These are phyloP conservation scores for Aspergillus olivimuriae DNA, from an alignment of 495 filamentous ascomycete species.

Conservation along the genomic window DNA sequence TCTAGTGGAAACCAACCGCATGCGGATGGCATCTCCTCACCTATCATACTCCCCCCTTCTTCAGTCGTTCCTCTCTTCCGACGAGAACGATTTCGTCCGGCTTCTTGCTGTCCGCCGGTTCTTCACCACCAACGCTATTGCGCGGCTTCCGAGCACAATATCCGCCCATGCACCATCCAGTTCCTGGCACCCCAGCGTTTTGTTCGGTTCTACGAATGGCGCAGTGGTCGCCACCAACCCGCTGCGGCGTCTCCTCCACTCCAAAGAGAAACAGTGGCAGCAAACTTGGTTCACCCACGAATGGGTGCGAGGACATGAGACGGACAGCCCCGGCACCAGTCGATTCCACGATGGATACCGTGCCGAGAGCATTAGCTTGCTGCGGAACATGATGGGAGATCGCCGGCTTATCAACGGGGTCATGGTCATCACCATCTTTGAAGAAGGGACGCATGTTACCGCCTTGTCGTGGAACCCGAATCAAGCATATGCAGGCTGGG, in stretches of 20 bases:
- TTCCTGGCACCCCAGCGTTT: conserved; percentile 45
- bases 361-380: conserved; percentile 35
- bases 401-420: conserved; percentile 29
- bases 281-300: conserved; percentile 60
- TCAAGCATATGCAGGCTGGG: conserved; percentile 55
- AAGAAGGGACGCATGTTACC: conserved; percentile 52
- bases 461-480: conserved; percentile 63
- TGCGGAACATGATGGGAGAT: conserved; percentile 26
- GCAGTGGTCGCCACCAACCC: conserved; percentile 51
- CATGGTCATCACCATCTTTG: conserved; percentile 46
- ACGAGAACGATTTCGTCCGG: conserved; percentile 53
- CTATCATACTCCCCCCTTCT: conserved; percentile 53
- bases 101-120: conserved; percentile 49
- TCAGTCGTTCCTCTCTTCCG: conserved; percentile 46
- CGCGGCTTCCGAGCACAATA: conserved; percentile 27
- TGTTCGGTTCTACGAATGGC: conserved; percentile 54
- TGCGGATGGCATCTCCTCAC: conserved; percentile 40
- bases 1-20: conserved; percentile 42
- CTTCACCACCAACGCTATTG: conserved; percentile 42
- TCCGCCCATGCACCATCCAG: conserved; percentile 39
- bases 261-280: conserved; percentile 49
- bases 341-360: conserved; percentile 56
- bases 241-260: conserved; percentile 44
- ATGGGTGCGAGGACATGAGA: conserved; percentile 37
- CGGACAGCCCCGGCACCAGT: conserved; percentile 34